Conservation (phyloP, 345 rosid genomes). For the Sisymbrium irio region DNA sequence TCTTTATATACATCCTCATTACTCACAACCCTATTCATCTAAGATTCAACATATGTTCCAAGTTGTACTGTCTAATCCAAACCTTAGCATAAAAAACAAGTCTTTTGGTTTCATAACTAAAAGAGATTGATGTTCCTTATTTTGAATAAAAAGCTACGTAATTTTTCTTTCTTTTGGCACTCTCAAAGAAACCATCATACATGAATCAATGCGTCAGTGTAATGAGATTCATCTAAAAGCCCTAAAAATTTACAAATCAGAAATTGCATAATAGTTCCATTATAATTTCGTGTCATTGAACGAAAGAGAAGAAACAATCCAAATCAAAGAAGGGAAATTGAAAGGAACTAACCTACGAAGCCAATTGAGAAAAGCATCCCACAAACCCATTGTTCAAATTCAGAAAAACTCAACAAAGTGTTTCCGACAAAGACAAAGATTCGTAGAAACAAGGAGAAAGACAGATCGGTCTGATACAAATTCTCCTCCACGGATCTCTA, state of each 20-base stretch:
- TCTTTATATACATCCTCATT: background rate
- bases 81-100: conserved; percentile 6
- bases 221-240: background rate
- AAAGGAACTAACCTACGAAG: conserved; percentile 53
- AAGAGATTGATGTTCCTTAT: background rate
- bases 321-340: background rate
- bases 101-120: background rate
- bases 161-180: background rate
- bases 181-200: background rate
- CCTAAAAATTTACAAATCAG: conserved; percentile 8
- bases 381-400: conserved; percentile 50
- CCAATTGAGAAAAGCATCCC: conserved; percentile 80
- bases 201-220: background rate
- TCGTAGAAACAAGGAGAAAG: background rate
- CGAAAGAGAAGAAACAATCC: background rate
- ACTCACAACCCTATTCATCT: background rate
- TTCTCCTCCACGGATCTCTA: conserved; percentile 34
- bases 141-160: background rate
- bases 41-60: background rate
- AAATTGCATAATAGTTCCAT: background rate
- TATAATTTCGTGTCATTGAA: background rate
- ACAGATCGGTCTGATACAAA: conserved; percentile 29
- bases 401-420: conserved; percentile 7
- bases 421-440: conserved; percentile 33
- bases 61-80: background rate